Evolutionary conservation across 805 yeast genomes (phyloP).

Genomic region (Kodamaea restingae): DNA sequence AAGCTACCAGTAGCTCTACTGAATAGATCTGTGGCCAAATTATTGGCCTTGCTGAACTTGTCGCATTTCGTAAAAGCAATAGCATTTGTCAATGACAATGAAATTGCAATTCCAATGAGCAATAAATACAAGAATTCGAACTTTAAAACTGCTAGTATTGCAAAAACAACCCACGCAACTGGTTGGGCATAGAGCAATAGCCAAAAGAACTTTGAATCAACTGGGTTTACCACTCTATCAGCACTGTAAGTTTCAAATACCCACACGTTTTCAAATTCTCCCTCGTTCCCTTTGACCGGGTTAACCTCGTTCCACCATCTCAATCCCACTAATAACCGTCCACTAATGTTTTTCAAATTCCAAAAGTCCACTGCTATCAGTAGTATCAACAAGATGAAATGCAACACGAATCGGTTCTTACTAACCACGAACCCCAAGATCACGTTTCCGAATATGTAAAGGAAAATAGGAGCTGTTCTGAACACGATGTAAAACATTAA

Average conservation of each 20-base stretch:
- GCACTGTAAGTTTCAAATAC: slow-evolving; percentile 86
- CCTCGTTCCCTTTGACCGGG: slow-evolving; percentile 43
- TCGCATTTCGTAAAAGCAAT: slow-evolving; percentile 91
- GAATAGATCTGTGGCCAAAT: slow-evolving; percentile 54
- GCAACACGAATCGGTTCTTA: slow-evolving; percentile 51
- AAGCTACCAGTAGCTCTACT: slow-evolving; percentile 48
- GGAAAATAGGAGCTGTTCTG: slow-evolving; percentile 57
- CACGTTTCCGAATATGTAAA: slow-evolving; percentile 68
- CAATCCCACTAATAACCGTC: slow-evolving; percentile 83
- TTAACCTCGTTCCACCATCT: slow-evolving; percentile 92
- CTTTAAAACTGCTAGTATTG: slow-evolving; percentile 71
- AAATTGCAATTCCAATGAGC: slow-evolving; percentile 62
- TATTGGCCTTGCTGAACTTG: slow-evolving; percentile 82
- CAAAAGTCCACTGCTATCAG: slow-evolving; percentile 88
- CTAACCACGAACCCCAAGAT: slow-evolving; percentile 45
- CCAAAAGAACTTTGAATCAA: slow-evolving; percentile 91
- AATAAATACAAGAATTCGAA: slow-evolving; percentile 66
- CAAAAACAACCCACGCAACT: slow-evolving; percentile 68
- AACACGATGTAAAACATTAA: slow-evolving; percentile 58
- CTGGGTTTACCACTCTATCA: slow-evolving; percentile 71
- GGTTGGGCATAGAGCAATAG: slow-evolving; percentile 71
- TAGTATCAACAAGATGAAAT: slow-evolving; percentile 74
- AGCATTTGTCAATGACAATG: slow-evolving; percentile 75
- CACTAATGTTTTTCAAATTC: slow-evolving; percentile 88
- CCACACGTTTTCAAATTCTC: slow-evolving; percentile 65